Base-by-base conservation (phyloP, 192 early-diverging fungal species). In the Chytriomyces sp. region DNA sequence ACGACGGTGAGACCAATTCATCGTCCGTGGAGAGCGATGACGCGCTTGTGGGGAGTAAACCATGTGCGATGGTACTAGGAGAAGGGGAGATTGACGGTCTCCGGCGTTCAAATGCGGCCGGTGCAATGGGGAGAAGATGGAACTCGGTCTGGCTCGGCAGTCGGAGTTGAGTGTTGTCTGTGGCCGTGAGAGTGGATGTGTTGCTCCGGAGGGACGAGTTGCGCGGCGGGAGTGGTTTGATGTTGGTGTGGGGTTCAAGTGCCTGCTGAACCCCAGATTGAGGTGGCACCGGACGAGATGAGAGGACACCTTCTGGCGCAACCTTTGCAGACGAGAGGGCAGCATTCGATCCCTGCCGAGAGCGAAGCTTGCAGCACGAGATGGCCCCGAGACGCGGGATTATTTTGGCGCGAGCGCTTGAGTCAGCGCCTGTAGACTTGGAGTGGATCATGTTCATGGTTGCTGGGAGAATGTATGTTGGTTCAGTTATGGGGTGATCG, bases 111-210 rank as follows among this genome's bases (percentile, higher is more conserved):
- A 73, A 73, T 18, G 71, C n/a, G 13, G 71, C 71, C 7, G 71
- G 71, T 46, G 71, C 71, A 26, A 73, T 62, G 11, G 71, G 71
- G 5, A 73, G 61, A 26, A 73, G 20, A 9, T 45, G 53, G 45
- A 73, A 73, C 60, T 73, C 73, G 71, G 47, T 16, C 43, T 47
- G 67, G 9, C 46, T 49, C 16, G 18, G 24, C 24, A 4, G 5
- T 13, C 35, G 35, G 35, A 47, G 11, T 49, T 10, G 35, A 28
- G 26, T n/a, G 26, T 16, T 13, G 13, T 2, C 9, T 49, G 67
- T 23, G 18, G 67, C 5, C 3, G 26, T 49, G 67, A 45, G 67
- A 46, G 67, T 68, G 67, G 63, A 16, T 3, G 18, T 23, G 18
- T 16, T 64, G 63, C 18, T 64, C 13, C 18, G 63, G 63, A 26